Conservation (phyloP, 495 filamentous ascomycete species). For the Penicillium lagena region DNA sequence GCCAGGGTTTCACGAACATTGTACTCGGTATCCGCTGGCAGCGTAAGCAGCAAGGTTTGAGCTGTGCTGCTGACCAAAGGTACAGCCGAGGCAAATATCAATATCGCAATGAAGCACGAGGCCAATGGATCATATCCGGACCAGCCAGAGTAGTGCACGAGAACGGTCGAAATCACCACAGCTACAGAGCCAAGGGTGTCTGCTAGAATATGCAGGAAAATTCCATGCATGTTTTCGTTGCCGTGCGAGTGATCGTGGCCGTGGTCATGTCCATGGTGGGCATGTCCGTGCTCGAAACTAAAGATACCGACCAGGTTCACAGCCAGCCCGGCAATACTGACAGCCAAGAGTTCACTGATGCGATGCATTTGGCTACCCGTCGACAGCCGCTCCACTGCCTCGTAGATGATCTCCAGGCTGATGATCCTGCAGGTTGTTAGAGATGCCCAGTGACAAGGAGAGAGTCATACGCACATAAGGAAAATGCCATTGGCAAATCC, state of each 20-base stretch:
- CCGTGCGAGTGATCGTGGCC: conserved; percentile 67
- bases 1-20: conserved; percentile 77
- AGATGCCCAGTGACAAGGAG: background rate
- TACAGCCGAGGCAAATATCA: conserved; percentile 84
- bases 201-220: conserved; percentile 92
- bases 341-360: conserved; percentile 77
- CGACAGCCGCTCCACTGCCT: conserved; percentile 80
- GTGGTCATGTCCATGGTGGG: conserved; percentile 53
- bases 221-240: conserved; percentile 99
- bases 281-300: conserved; percentile 69
- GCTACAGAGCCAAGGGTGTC: conserved; percentile 92
- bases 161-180: conserved; percentile 84
- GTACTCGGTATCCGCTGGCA: conserved; percentile 85
- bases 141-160: conserved; percentile 84
- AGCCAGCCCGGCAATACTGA: conserved; percentile 74
- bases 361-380: conserved; percentile 77
- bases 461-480: conserved; percentile 56
- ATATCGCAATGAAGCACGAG: conserved; percentile 84
- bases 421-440: conserved; percentile 61
- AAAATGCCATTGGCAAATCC: conserved; percentile 98
- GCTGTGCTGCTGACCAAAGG: conserved; percentile 85
- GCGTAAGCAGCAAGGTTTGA: conserved; percentile 69
- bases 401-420: conserved; percentile 92
- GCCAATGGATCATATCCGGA: conserved; percentile 93
- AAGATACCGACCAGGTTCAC: conserved; percentile 92